Evolutionary conservation across 1,139 yeast genomes (phyloP), one percentile per base, ranked within the genome.

Genomic region (Suhomyces taliae): DNA sequence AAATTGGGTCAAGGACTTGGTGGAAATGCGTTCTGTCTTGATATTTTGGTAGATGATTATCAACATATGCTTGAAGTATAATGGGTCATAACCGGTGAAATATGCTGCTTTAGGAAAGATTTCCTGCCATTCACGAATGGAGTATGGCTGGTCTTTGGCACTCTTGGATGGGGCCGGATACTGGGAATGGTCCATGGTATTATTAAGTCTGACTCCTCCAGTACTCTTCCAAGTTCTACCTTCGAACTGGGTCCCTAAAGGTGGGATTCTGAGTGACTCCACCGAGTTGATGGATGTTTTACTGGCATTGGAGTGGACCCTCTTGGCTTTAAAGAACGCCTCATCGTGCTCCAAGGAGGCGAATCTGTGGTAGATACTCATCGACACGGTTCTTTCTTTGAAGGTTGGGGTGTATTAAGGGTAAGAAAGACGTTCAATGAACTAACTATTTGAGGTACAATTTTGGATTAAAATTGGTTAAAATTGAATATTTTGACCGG

Each of bases 1-100:
- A 54, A 82, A 83, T 47, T 81, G 78, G 36, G 93, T 83, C 27
- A 91, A 61, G 14, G 90, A 69, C 3, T 85, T 72, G 3, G 90
- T 78, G 46, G 85, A 78, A 15, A 86, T 71, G 50, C 75, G 76
- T 12, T 67, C 66, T 0, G 81, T 67, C 6, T 62, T 58, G 8
- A 71, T 69, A 49, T 78, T 78, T 53, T 76, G 77, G 56, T 76
- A 82, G 1, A 86, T 78, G 61, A 84, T 72, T 1, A 79, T 70
- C 27, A 85, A 47, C 15, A 83, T 65, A 29, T 74, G 66, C 4
- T 84, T 85, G 55, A 84, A 80, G 15, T 85, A 60, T 11, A 51
- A 48, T 8, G 69, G 69, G 54, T 85, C 90, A 37, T 62, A 57
- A 0, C 86, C 89, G 29, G 70, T 60, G 56, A 79, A 85, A 52